A percentile compares a stretch with the other conserved stretches of the same genome.
Conservation (phyloP, 768 basidiomycete species). For the Auricularia cornea region DNA sequence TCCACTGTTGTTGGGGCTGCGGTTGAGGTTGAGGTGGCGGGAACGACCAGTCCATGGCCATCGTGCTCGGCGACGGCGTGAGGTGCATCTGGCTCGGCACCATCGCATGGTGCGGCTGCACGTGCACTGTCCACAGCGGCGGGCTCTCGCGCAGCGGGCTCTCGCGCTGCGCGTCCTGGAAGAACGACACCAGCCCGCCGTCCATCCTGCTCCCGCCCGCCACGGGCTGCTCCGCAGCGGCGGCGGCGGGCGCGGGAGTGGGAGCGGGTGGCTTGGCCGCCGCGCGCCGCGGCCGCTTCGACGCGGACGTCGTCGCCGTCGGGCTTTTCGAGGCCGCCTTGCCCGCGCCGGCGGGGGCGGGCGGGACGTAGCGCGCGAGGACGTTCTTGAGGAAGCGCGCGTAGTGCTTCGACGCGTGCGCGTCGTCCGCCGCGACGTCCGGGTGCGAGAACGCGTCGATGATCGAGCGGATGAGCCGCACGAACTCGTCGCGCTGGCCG, state of each 20-base stretch:
- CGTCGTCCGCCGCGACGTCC: slow-evolving; percentile 15
- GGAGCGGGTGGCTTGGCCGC: background rate
- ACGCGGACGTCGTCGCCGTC: background rate
- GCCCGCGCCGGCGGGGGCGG: background rate
- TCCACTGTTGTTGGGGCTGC: background rate
- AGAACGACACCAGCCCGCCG: background rate
- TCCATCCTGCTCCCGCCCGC: too few species aligned
- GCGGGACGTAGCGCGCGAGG: background rate
- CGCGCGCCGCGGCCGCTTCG: background rate
- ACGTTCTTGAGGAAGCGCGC: slow-evolving; percentile 11
- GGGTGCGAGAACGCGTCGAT: slow-evolving; percentile 14
- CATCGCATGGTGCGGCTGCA: background rate
- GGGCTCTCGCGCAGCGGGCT: background rate
- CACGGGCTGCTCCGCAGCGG: background rate
- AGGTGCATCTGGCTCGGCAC: background rate
- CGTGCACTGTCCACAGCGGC: background rate
- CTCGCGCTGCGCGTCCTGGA: background rate
- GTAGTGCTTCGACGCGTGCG: slow-evolving; percentile 18
- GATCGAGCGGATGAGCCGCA: slow-evolving; percentile 12
- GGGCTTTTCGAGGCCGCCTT: background rate
- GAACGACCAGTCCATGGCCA: background rate
- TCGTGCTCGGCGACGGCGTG: background rate
- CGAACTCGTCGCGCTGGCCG: slow-evolving; percentile 10
- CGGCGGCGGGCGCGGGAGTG: background rate
- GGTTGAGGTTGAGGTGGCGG: background rate